Evolutionary conservation across 768 basidiomycete species (phyloP).

Genomic region (Sutorius australiensis): DNA sequence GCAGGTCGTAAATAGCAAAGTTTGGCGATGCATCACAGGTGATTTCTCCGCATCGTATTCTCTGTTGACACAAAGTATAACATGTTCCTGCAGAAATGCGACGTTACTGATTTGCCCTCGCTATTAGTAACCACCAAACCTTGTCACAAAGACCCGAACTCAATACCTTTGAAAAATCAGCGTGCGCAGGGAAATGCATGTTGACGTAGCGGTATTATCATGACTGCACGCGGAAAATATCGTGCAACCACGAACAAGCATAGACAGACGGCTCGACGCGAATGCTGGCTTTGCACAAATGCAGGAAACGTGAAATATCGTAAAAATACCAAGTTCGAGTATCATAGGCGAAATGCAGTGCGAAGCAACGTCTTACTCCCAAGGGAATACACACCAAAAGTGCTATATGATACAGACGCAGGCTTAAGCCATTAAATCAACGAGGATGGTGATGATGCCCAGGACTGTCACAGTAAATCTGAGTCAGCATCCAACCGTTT

Average conservation of each 20-base stretch:
- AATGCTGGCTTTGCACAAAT: background rate
- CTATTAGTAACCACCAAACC: conserved; percentile 7
- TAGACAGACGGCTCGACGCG: background rate
- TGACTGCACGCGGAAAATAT: background rate
- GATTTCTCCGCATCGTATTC: background rate
- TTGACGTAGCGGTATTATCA: background rate
- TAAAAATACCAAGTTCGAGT: conserved; percentile 4
- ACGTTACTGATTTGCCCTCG: conserved; percentile 1
- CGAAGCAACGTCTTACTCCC: conserved; percentile 1
- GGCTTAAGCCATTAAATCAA: conserved; percentile 67
- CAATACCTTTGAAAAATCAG: background rate
- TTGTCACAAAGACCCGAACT: conserved; percentile 2
- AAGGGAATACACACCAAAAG: background rate
- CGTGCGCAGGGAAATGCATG: background rate
- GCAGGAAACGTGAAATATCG: background rate
- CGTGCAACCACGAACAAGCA: background rate
- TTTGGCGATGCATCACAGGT: conserved; percentile 1
- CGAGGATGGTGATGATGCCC: conserved; percentile 86
- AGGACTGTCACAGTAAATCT: conserved; percentile 48
- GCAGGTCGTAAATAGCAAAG: conserved; percentile 11
- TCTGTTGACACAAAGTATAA: conserved; percentile 1
- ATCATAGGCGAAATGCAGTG: conserved; percentile 6
- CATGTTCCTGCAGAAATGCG: background rate
- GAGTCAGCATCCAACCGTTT: background rate
- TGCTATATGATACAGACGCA: conserved; percentile 11